Evolutionary conservation across 164 flowering plant species (phyloP), one percentile per base, ranked within the genome.

Genomic region (Annona squamosa): DNA sequence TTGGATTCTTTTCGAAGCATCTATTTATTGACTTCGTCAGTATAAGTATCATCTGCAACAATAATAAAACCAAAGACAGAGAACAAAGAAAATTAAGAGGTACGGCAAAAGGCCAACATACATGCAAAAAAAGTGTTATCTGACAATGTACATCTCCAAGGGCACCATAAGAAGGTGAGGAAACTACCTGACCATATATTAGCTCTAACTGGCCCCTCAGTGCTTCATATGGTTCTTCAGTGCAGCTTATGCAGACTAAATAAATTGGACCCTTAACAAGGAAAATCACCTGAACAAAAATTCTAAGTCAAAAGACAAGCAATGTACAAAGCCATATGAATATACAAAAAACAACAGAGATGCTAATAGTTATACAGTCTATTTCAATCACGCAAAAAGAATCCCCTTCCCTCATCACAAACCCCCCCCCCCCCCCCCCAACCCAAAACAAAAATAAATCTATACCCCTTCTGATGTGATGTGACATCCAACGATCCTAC

Each of bases 1-100:
- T 96, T n/a, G 99, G 85, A 73, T 96, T 96, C 87, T 82, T 96
- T 91, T 92, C 95, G 74, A 93, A 96, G 77, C 97, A 96, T 84
- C 95, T 85, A 79, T 96, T 96, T 71, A 96, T 85, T 46, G 99
- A 89, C 85, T 90, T 96, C 37, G 99, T 96, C 68, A 96, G 84
- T 79, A 96, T 96, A 82, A 96, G 89, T 74, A 96, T 81, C 94
- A 90, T 90, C 99, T 96, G 98, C 90, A 85, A 69, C 75, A 48
- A 76, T 48, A 5, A 48, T 37, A 45, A 26, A 41, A 70, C 43
- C 10, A 43, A 17, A 68, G 70, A 3, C 47, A 41, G 48, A 68
- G 3, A 68, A 9, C 48, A 46, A 68, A 10, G 46, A 17, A 42
- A n/a, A 16, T 41, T 41, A 68, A 65, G 37, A 37, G n/a, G 37